Base-by-base conservation (phyloP, 1,284 basidiomycete genomes). In the Ceratobasidium theobromae region DNA sequence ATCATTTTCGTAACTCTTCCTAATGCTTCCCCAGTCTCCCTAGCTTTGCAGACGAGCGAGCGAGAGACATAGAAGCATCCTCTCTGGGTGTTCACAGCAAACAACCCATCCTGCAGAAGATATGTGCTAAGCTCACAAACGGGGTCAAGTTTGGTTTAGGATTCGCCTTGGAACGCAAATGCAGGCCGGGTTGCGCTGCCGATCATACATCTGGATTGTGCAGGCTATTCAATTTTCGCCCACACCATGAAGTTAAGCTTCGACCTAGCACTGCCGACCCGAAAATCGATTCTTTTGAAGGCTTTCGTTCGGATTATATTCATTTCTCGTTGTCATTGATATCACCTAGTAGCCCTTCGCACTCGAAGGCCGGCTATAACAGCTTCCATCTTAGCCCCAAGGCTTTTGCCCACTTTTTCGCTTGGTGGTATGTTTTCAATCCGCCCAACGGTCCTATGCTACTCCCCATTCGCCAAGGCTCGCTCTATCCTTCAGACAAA, bases 101-200 rank as follows among this genome's bases (percentile, higher is more conserved):
- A 25, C 49, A 40, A 4, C 28, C 49, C 12, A 48, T n/a, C 2
- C 23, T 65, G 54, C 70, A 75, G 66, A 84, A 83, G 70, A 77
- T 92, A 28, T 92, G 90, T 69, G 93, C 93, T 8, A 90, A 91
- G 72, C 84, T 98, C 70, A 82, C 84, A 30, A 91, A 92, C 65
- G 95, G 95, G 16, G 88, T 96, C n/a, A 84, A 91, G 30, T 95
- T 95, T 76, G 96, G 96, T 6, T 82, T 96, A 28, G 93, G 95
- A 1, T 85, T 93, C 73, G 81, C 83, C 8, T 81, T 95, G 46
- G 96, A 99, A 76, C 83, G 93, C 51, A 84, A 94, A 0, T 99
- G 96, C 76, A 84, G 84, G 6, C 76, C 81, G n/a, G 85, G 84
- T 46, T 98, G 95, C 73, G 45, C 71, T 14, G 84, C 86, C 14